Evolutionary conservation across 2,329 filamentous ascomycete genomes (phyloP), one percentile per base, ranked within the genome.

Genomic region (Calonectria naviculata): DNA sequence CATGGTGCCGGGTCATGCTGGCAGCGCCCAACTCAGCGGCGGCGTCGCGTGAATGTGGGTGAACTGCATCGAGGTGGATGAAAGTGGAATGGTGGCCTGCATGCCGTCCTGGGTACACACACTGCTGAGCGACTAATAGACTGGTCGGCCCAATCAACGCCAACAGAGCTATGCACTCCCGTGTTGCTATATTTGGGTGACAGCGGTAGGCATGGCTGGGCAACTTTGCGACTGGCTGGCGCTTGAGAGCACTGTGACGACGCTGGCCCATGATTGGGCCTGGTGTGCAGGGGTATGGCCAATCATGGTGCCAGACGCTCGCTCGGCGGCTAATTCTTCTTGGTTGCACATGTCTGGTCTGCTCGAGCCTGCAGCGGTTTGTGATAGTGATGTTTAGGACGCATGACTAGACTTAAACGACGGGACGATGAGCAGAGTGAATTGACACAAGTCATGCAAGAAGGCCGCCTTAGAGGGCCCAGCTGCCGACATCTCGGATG

Each of bases 171-270:
- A 44, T 52, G 46, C 64, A 67, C 19, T 66, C 64, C 21, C 15
- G 63, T 36, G 62, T 46, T 78, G 80, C 79, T 85, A 85, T 81
- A 82, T 82, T 82, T 83, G 77, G 80, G 61, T 76, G 72, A 78
- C 75, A 78, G 73, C 73, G 66, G 64, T 68, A 73, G 72, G 73
- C 69, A 73, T 75, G 75, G 74, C 52, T 44, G 29, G 52, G 64
- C 68, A 68, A 47, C 49, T 70, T 72, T 70, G 71, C 76, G 72
- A 80, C 75, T 81, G 81, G 80, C 79, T 85, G 81, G 82, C 82
- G 83, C 83, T 83, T 83, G 83, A 82, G 81, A 85, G 75, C 82
- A 72, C 60, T 71, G 71, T 71, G 68, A 72, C 70, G 54, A 70
- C 62, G 47, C 63, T 66, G 62, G 64, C 66, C 73, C 72, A 74